phyloP scores from a whole-genome alignment of 768 basidiomycete species.

The Dictyophora rubrovolvata region DNA sequence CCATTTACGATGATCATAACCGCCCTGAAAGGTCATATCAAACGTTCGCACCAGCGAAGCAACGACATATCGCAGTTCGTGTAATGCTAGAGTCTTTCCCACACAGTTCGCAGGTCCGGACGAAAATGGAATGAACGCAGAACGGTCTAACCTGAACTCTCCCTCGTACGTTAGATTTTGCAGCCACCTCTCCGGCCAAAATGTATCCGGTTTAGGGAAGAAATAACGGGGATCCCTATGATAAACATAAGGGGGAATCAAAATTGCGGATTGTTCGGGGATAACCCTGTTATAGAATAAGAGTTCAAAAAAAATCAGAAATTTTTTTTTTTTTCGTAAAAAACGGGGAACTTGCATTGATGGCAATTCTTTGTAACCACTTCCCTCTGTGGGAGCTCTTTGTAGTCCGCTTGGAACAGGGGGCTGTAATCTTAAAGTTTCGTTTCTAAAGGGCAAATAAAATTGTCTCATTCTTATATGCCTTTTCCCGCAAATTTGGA shows the following conservation, averaged over 20 bases:
- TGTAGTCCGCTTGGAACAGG: constrained; percentile 40
- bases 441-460: constrained; percentile 30
- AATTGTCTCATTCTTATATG: neutral
- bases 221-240: constrained; percentile 40
- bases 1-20: constrained; percentile 21
- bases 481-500: neutral
- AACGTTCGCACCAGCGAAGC: constrained; percentile 28
- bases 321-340: neutral
- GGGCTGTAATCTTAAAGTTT: constrained; percentile 38
- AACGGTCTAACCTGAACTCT: neutral
- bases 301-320: neutral
- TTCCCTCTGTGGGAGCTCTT: constrained; percentile 28
- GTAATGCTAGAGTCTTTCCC: constrained; percentile 36
- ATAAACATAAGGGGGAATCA: neutral
- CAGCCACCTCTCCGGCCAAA: constrained; percentile 35
- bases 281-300: neutral
- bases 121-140: constrained; percentile 16
- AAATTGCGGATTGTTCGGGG: neutral
- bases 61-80: constrained; percentile 31
- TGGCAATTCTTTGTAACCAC: constrained; percentile 30
- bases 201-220: constrained; percentile 29
- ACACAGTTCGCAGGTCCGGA: constrained; percentile 42
- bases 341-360: constrained; percentile 24
- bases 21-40: constrained; percentile 25
- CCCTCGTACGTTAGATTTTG: neutral